These are phyloP conservation scores for Talaromyces liani DNA, from an alignment of 495 filamentous ascomycete genomes.

Conservation along the genomic window DNA sequence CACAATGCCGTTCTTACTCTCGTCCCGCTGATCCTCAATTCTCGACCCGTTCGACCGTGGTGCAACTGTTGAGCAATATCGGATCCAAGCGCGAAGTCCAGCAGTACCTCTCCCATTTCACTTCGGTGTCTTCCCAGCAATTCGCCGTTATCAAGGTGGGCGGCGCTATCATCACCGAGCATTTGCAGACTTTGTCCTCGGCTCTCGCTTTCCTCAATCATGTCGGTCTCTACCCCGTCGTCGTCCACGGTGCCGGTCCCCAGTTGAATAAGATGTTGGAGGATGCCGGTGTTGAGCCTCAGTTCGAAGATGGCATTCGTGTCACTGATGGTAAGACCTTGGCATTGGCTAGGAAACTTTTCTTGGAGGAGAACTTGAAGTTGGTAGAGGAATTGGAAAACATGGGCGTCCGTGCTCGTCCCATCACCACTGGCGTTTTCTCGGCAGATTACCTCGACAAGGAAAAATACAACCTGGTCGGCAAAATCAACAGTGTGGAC, in stretches of 20 bases:
- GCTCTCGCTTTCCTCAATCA: conserved; percentile 89
- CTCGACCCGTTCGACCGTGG: conserved; percentile 77
- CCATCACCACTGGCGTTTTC: conserved; percentile 90
- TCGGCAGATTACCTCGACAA: conserved; percentile 91
- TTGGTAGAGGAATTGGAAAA: conserved; percentile 86
- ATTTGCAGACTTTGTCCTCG: conserved; percentile 80
- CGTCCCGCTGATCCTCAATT: conserved; percentile 39
- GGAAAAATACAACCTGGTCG: conserved; percentile 89
- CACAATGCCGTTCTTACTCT: conserved; percentile 36
- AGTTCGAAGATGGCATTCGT: conserved; percentile 94
- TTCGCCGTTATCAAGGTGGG: conserved; percentile 99
- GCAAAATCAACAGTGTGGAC: conserved; percentile 91
- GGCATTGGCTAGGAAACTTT: conserved; percentile 81
- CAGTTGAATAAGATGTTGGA: conserved; percentile 93
- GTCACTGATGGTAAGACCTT: conserved; percentile 96
- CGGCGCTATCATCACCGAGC: conserved; percentile 93
- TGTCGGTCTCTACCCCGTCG: conserved; percentile 91
- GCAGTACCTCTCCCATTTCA: conserved; percentile 97
- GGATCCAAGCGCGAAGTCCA: conserved; percentile 95
- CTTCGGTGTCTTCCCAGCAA: conserved; percentile 91
- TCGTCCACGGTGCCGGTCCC: conserved; percentile 93
- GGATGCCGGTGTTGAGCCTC: conserved; percentile 85
- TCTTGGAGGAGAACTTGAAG: conserved; percentile 94
- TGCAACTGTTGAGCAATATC: conserved; percentile 92
- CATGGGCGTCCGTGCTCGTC: conserved; percentile 84